phyloP scores from a whole-genome alignment of 352 stramenopile genomes.

The Aphanomyces stellatus region DNA sequence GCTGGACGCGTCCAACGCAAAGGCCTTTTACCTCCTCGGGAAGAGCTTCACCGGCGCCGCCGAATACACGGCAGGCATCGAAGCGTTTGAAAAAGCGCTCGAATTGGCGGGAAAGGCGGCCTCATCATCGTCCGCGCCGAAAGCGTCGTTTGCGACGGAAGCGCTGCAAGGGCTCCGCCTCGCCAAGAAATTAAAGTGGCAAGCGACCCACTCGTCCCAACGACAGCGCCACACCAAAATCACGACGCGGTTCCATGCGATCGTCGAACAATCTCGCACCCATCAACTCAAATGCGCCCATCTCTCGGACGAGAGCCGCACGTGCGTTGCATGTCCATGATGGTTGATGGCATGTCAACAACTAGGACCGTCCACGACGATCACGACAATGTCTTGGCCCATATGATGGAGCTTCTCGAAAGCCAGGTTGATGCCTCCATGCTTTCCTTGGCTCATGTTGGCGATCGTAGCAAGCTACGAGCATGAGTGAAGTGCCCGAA shows the following conservation, averaged over 20 bases:
- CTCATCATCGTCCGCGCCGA: conserved; percentile 5
- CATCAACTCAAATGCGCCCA: not conserved
- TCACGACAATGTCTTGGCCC: conserved; percentile 12
- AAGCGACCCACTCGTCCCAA: conserved; percentile 31
- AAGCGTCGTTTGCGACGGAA: conserved; percentile 51
- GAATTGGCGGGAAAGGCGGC: conserved; percentile 46
- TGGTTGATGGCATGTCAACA: too few relatives aligned
- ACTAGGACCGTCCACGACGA: not conserved
- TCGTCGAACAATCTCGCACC: conserved; percentile 30
- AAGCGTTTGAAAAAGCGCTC: conserved; percentile 41
- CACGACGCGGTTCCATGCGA: conserved; percentile 31
- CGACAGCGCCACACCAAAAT: conserved; percentile 34
- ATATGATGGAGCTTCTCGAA: conserved; percentile 21
- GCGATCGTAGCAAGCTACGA: not conserved
- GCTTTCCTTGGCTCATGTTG: not conserved
- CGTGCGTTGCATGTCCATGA: too few relatives aligned
- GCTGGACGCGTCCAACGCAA: conserved; percentile 55
- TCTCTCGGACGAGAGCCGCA: not conserved
- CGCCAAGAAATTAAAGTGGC: conserved; percentile 60
- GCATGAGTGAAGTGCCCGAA: conserved; percentile 32
- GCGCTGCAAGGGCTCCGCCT: conserved; percentile 48
- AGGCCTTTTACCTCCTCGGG: conserved; percentile 66
- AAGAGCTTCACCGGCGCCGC: conserved; percentile 43
- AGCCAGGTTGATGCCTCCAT: not conserved
- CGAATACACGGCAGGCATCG: conserved; percentile 41